A percentile compares a stretch with the other conserved stretches of the same genome.
Conservation (phyloP, 192 early-diverging fungal species). For the Pecoramyces ruminantium region DNA sequence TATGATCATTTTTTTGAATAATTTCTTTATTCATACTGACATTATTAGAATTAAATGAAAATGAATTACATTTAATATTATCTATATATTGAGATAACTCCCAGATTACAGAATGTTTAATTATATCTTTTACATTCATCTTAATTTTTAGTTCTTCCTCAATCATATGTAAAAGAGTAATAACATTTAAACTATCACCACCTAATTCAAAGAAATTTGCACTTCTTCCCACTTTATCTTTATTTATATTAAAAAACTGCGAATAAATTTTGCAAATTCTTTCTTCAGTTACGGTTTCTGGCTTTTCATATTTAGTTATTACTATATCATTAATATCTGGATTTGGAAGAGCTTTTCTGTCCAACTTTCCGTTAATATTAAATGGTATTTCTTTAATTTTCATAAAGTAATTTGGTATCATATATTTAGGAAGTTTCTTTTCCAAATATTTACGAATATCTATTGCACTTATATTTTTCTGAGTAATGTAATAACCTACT, state of each 20-base stretch:
- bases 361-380: constrained; percentile 9
- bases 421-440: too few relatives aligned
- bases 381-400: constrained; percentile 9
- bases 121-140: neutral
- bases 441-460: too few relatives aligned
- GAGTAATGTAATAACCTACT: too few relatives aligned
- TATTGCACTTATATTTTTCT: too few relatives aligned
- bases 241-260: too few relatives aligned
- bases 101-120: neutral
- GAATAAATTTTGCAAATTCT: too few relatives aligned
- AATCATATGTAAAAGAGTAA: neutral
- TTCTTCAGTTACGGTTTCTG: too few relatives aligned
- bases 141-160: neutral
- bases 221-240: too few relatives aligned
- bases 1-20: neutral
- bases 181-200: neutral
- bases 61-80: neutral
- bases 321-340: too few relatives aligned
- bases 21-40: neutral
- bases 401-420: constrained; percentile 1
- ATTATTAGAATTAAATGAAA: neutral
- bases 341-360: constrained; percentile 10
- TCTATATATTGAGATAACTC: neutral
- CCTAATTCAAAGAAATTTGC: too few relatives aligned
- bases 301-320: too few relatives aligned